Base-by-base conservation (phyloP, 495 filamentous ascomycete genomes). In the Niebla homalea region DNA sequence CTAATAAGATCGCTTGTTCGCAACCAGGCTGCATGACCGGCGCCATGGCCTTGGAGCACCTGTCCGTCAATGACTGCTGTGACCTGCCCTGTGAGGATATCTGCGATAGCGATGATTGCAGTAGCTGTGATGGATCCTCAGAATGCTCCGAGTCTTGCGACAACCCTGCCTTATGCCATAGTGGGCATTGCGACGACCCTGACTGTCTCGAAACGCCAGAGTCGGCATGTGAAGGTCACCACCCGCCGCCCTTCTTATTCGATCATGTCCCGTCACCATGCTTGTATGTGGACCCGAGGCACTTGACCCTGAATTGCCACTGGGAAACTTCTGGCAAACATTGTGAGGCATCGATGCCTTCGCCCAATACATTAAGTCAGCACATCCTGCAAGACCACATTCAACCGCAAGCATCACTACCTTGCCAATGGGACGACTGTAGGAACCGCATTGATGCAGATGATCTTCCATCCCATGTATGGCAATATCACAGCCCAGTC, bases 311-410 rank as follows among this genome's bases (percentile, higher is more conserved):
- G 18, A 26, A 23, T 18, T 56, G 54, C 35, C 54, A 48, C 5
- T 56, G 54, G 54, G 25, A 53, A 22, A 40, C 38, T 15, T 47
- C 50, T n/a, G 54, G 51, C 15, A 49, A 56, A 19, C 49, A 44
- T 22, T 56, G 54, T 10, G 49, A 48, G 18, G 41, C 25, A 5
- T 49, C 44, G 8, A 50, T 50, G 25, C 50, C 44, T n/a, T 43
- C 54, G 1, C 44, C 40, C 15, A 45, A 43, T 16, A 46, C 36
- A 18, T 40, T 56, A 16, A 48, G 54, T 37, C 49, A 53, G 38
- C 54, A 56, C 36, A 50, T 56, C 3, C 22, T 48, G 10, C 49
- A 56, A 21, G 39, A 56, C 21, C 54, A 56, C n/a, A 56, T 56
- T 23, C 43, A 48, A 23, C 49, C 49, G 15, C 43, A 56, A 21